Base-by-base conservation (phyloP, 179 eudicot genomes). In the Carnegiea gigantea region DNA sequence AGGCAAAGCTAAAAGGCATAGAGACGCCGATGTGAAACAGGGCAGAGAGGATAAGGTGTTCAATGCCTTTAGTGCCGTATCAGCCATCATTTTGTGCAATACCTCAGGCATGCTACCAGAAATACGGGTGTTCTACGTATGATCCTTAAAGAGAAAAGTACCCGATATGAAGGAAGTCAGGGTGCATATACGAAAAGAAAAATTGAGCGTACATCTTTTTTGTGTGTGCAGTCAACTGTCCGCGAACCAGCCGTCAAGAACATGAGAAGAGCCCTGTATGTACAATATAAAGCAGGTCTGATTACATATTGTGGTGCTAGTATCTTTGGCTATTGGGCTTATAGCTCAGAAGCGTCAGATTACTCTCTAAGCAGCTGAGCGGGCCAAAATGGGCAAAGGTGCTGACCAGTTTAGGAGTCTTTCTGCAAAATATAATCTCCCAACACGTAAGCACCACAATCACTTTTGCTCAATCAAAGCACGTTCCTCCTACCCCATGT, bases 271-370 rank as follows among this genome's bases (percentile, higher is more conserved):
- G 91, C 89, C 59, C 84, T 91, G 79, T 84, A 49, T 77, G 30
- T 85, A 54, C 94, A 91, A 72, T 90, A 75, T 84, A 84, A 89
- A 0, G 81, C 76, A 70, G 94, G 92, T 9, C 79, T 91, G 12
- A 33, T 49, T 12, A 48, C 86, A 21, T 91, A 90, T 79, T 90
- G 89, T 79, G 89, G 92, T 49, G 90, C 90, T 78, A 87, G 84
- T 82, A 76, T 90, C 65, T 73, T 77, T 20, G 94, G 92, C 57
- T 91, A 91, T 60, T 91, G 94, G 94, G 87, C 90, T 73, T 90
- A 89, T 82, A 91, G 94, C 38, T 86, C 94, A 43, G 77, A 77
- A 28, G 92, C 88, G 70, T 88, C 92, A 38, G 90, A 83, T 49
- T 90, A 88, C 85, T 87, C 90, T 13, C 92, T 90, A 9, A 77